Percentiles rank a stretch among this genome's conserved stretches.
Evolutionary conservation across 1,284 basidiomycete genomes (phyloP).

Genomic region (Moniliella sp.): DNA sequence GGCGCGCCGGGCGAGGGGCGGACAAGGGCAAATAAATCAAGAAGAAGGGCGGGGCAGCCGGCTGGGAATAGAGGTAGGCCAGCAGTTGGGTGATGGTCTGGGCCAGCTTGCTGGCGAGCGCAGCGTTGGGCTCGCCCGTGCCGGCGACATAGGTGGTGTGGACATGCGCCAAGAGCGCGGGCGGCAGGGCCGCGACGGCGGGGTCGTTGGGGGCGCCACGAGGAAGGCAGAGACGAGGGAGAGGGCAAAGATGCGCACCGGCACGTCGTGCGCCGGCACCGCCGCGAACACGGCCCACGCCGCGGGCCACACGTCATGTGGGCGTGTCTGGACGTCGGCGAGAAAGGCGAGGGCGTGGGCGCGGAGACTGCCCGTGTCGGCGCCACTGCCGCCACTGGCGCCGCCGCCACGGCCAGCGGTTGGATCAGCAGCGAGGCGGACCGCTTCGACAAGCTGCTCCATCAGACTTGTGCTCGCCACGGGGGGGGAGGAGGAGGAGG

Average conservation of each 20-base stretch:
- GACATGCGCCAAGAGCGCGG: conserved; percentile 20
- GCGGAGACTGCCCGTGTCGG: too few species aligned
- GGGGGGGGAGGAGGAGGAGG: too few species aligned
- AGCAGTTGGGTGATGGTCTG: conserved; percentile 86
- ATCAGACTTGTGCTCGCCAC: too few species aligned
- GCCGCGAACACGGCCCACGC: conserved; percentile 25
- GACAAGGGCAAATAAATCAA: conserved; percentile 28
- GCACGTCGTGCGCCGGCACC: too few species aligned
- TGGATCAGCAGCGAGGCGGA: too few species aligned
- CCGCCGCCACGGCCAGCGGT: too few species aligned
- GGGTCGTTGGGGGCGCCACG: conserved; percentile 10
- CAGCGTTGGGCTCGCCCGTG: conserved; percentile 37
- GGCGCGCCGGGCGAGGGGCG: conserved; percentile 41
- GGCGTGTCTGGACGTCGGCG: conserved; percentile 50
- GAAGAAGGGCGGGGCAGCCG: conserved; percentile 53
- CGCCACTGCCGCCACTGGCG: too few species aligned
- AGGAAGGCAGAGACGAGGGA: too few species aligned
- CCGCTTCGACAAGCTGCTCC: too few species aligned
- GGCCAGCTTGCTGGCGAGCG: conserved; percentile 85
- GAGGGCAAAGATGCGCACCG: too few species aligned
- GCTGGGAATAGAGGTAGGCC: conserved; percentile 71
- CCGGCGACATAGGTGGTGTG: conserved; percentile 21
- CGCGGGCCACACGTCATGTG: conserved; percentile 50
- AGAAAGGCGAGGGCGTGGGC: conserved; percentile 65
- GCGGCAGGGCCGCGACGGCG: conserved; percentile 22